Conservation (phyloP, 192 early-diverging fungal genomes). For the Helicostylum pulchrum region DNA sequence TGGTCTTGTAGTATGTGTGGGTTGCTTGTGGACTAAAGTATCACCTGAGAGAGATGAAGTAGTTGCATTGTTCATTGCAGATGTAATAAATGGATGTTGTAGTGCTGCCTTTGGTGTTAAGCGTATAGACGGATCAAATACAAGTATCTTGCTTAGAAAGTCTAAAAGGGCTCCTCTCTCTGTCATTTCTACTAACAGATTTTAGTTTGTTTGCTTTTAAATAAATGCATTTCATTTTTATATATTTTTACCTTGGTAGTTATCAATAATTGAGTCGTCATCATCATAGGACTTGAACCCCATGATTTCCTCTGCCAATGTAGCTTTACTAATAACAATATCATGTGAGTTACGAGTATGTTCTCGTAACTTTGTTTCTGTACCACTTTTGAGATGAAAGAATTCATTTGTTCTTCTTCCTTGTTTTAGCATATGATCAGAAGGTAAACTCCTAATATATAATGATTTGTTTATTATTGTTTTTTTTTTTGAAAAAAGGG, state of each 20-base stretch:
- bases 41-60: no score
- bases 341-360: no score
- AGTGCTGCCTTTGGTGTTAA: constrained; percentile 77
- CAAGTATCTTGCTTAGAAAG: constrained; percentile 69
- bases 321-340: constrained; percentile 34
- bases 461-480: background rate
- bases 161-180: constrained; percentile 34
- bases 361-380: no score
- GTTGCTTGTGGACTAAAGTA: no score
- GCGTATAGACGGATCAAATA: constrained; percentile 72
- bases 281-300: background rate
- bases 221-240: background rate
- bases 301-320: constrained; percentile 4
- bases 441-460: constrained; percentile 47
- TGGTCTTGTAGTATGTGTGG: no score
- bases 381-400: no score
- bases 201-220: background rate
- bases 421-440: constrained; percentile 84
- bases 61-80: constrained; percentile 43
- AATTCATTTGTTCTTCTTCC: constrained; percentile 58
- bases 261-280: background rate
- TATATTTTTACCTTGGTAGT: background rate
- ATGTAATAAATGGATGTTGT: constrained; percentile 77
- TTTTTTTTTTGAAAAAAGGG: constrained; percentile 33
- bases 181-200: constrained; percentile 39